Base-by-base conservation (phyloP, 805 yeast species). In the Metschnikowia lachancei region DNA sequence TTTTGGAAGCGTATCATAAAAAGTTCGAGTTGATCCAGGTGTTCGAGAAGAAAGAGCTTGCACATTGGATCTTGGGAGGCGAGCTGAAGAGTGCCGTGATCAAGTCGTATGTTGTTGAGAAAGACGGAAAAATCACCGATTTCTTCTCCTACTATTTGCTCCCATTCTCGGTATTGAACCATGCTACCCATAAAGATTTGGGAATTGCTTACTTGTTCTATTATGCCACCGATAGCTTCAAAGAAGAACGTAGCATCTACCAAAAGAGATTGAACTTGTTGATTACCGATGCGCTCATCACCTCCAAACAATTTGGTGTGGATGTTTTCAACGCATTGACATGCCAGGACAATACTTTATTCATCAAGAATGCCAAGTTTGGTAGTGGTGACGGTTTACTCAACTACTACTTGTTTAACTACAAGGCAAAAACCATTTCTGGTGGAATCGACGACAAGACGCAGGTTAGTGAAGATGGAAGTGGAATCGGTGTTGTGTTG, bases 291-390 rank as follows among this genome's bases (percentile, higher is more conserved):
- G 90, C 94, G 1, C 75, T 91, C 46, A 77, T 92, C 43, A 67
- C 87, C 33, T 83, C 96, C 24, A 85, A 86, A 63, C 64, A 72
- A 35, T 66, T 74, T 40, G 76, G 77, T 20, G 87, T 87, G 58
- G 99, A 94, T 63, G 98, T 94, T 3, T 88, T 92, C 76, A 94
- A 94, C 63, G 96, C 97, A 9, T 74, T 94, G 52, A 82, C 97
- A 0, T 76, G 90, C 10, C 96, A 90, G 69, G 99, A 94, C 62
- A 94, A 94, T 64, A 76, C 89, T 13, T 69, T 86, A 49, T 89
- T 94, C 69, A 72, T 94, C 54, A 84, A 87, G 20, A 82, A 86
- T 33, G 76, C 87, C 67, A 87, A 88, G 63, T 94, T 94, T 64
- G 96, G 97, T 29, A 79, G 81, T 40, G 99, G 99, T 36, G 98